Evolutionary conservation across 441 rosid species (phyloP), one percentile per base, ranked within the genome.

Genomic region (Geranium incanum): DNA sequence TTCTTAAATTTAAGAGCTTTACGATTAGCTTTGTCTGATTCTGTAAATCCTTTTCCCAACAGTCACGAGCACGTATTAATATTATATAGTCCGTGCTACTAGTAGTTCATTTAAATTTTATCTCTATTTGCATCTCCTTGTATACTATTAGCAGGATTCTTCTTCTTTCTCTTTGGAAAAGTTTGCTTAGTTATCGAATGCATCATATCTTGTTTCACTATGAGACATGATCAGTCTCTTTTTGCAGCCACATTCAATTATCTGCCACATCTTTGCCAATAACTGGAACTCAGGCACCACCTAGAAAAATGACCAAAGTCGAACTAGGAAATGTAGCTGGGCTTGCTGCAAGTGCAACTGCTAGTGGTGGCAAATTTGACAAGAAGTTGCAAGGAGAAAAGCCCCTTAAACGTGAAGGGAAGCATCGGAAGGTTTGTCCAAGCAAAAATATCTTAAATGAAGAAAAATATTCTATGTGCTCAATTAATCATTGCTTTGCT

Each of bases 291-390:
- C 85, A 85, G 74, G 79, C 84, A 75, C 88, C 85, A 70, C 82
- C 91, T n/a, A 85, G 84, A 82, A 92, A 87, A 78, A 52, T 89
- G 18, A 81, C 81, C 19, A 94, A 88, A 85, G 88, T 88, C 23
- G 96, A 83, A 66, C 84, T 92, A 43, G 89, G 92, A 36, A 86
- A 83, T 67, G 96, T 92, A 8, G 99, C 97, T 41, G 96, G 99
- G 77, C 80, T 90, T 73, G 97, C 94, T 33, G 84, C 89, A n/a
- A 85, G 94, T 11, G 85, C 97, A 73, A 92, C 97, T 9, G 97
- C 94, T 39, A 94, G 97, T 78, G 97, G 93, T 66, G 97, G 99
- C 66, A 92, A 94, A 85, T 95, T 95, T 19, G 99, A 94, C 79
- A 90, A 84, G 83, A 92, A 88, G 84, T 77, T 92, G 59, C 82